Percentiles rank a stretch among this genome's conserved stretches.
Conservation (phyloP, 495 filamentous ascomycete species). For the Saxophila tyrrhenica region DNA sequence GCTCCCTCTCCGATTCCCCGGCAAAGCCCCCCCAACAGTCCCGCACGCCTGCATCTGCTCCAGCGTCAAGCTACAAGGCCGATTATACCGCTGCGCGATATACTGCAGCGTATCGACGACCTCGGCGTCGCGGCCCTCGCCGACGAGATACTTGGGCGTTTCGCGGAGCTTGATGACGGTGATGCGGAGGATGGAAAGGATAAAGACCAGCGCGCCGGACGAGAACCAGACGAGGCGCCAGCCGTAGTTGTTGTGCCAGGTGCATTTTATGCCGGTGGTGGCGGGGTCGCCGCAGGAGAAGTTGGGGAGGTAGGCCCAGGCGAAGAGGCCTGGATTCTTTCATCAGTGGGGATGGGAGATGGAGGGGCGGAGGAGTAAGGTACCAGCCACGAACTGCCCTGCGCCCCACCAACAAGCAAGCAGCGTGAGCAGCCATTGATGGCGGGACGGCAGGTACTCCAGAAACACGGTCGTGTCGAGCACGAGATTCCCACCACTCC, state of each 20-base stretch:
- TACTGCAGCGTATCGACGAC: slow-evolving; percentile 48
- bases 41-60: slow-evolving; percentile 41
- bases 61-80: slow-evolving; percentile 50
- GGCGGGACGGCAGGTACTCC: slow-evolving; percentile 38
- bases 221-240: slow-evolving; percentile 33
- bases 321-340: slow-evolving; percentile 23
- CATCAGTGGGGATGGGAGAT: neutral
- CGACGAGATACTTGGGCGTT: slow-evolving; percentile 62
- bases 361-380: slow-evolving; percentile 18
- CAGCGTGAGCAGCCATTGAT: slow-evolving; percentile 39
- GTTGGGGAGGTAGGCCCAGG: slow-evolving; percentile 31
- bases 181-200: slow-evolving; percentile 54
- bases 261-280: slow-evolving; percentile 7
- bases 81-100: slow-evolving; percentile 52
- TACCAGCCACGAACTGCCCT: slow-evolving; percentile 29
- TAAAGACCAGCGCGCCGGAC: slow-evolving; percentile 52
- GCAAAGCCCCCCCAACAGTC: neutral
- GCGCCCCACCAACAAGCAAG: slow-evolving; percentile 42
- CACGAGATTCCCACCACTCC: slow-evolving; percentile 56
- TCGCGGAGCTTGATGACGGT: slow-evolving; percentile 56
- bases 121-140: slow-evolving; percentile 50
- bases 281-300: slow-evolving; percentile 23
- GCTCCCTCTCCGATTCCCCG: neutral
- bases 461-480: slow-evolving; percentile 54
- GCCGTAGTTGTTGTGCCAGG: slow-evolving; percentile 16